Evolutionary conservation across 1,284 basidiomycete genomes (phyloP).

Genomic region (Leccinum pachyderme): DNA sequence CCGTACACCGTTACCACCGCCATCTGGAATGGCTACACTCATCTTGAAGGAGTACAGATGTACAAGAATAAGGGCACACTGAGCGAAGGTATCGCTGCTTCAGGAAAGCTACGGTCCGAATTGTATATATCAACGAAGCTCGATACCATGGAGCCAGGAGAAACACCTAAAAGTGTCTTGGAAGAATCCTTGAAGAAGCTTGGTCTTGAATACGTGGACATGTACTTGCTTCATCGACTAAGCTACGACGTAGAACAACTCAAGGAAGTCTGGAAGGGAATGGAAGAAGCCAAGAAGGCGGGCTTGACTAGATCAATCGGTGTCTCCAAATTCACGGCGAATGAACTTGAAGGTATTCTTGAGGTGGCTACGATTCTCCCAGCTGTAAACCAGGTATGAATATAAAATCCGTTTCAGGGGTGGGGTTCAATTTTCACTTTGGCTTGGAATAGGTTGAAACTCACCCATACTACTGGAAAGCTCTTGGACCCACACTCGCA

Average conservation of each 20-base stretch:
- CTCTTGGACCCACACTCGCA: slow-evolving; percentile 52
- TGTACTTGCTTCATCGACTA: slow-evolving; percentile 71
- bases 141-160: slow-evolving; percentile 34
- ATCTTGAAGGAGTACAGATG: slow-evolving; percentile 70
- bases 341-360: slow-evolving; percentile 64
- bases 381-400: slow-evolving; percentile 73
- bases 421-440: slow-evolving; percentile 8
- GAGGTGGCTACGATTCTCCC: slow-evolving; percentile 59
- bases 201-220: slow-evolving; percentile 67
- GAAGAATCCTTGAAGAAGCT: slow-evolving; percentile 59
- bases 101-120: slow-evolving; percentile 43
- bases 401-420: neutral
- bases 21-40: slow-evolving; percentile 60
- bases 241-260: slow-evolving; percentile 41
- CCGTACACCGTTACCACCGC: slow-evolving; percentile 48
- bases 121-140: slow-evolving; percentile 73
- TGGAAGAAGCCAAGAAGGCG: slow-evolving; percentile 67
- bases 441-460: slow-evolving; percentile 61
- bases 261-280: slow-evolving; percentile 62
- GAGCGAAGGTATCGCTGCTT: slow-evolving; percentile 51
- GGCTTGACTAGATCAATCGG: slow-evolving; percentile 79
- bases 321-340: slow-evolving; percentile 77
- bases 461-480: slow-evolving; percentile 75
- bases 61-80: slow-evolving; percentile 65
- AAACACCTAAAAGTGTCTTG: slow-evolving; percentile 49